Evolutionary conservation across 805 yeast genomes (phyloP), one percentile per base, ranked within the genome.

Genomic region (Jamesozyma piceae): DNA sequence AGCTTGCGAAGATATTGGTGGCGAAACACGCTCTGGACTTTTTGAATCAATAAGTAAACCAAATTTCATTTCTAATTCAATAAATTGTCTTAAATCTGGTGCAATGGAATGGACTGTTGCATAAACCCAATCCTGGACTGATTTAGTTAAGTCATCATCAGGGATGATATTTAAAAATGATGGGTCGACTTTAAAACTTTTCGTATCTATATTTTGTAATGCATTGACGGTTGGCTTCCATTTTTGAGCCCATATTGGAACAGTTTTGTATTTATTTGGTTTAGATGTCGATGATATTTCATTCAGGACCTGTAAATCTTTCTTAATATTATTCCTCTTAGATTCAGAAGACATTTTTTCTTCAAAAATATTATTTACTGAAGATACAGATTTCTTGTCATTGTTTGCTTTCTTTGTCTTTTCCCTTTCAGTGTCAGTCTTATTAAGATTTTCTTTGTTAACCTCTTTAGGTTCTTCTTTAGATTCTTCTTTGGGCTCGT

Each of bases 71-170:
- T 84, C 94, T 52, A 84, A 63, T 65, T 84, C 94, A 24, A 83
- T 69, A 52, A 68, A 74, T 19, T 79, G 69, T 41, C 72, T 66
- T 51, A 69, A 50, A 47, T 70, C 64, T 33, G 74, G 75, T 32
- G 77, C 74, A 32, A 85, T 72, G 28, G 84, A 84, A 36, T 72
- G 71, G 37, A 87, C 69, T 48, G 84, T 81, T 17, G 94, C 88
- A 69, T 82, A 88, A 8, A 89, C 72, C 97, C 97, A 89, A 52
- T 82, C 86, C 19, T 92, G 82, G 5, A 89, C 77, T 28, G 84
- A 77, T 55, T 89, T 76, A 5, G 89, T 82, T 45, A 85, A 68
- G 53, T 86, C 90, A 54, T 86, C 87, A 38, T 84, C 78, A 1
- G 82, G 72, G 4, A 88, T 89, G 0, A 87, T 79, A 15, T 86